phyloP scores from a whole-genome alignment of 805 yeast genomes.

The Candida ovalis region DNA sequence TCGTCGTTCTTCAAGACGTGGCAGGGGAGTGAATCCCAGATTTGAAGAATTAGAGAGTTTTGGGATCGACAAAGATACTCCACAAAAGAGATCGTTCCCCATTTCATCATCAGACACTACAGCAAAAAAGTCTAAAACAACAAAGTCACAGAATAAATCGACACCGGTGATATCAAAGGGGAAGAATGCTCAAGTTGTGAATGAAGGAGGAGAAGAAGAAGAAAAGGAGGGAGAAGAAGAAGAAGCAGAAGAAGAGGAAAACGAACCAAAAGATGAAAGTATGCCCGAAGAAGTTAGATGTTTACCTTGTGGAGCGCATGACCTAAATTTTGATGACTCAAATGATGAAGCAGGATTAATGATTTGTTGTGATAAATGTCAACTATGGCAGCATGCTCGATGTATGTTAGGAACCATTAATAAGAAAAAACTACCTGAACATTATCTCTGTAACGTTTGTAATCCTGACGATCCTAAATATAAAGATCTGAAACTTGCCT shows the following conservation, averaged over 20 bases:
- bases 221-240: slow-evolving; percentile 19
- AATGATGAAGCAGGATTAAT: slow-evolving; percentile 51
- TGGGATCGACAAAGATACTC: neutral
- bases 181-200: too few relatives aligned
- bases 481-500: slow-evolving; percentile 28
- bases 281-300: slow-evolving; percentile 52
- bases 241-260: slow-evolving; percentile 18
- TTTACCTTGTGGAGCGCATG: slow-evolving; percentile 57
- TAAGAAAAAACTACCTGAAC: slow-evolving; percentile 39
- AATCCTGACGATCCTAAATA: slow-evolving; percentile 33
- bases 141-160: slow-evolving; percentile 5
- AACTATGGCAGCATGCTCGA: slow-evolving; percentile 67
- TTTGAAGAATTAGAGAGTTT: slow-evolving; percentile 26
- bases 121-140: neutral
- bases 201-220: too few relatives aligned
- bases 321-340: slow-evolving; percentile 54
- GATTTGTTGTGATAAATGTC: slow-evolving; percentile 64
- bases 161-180: slow-evolving; percentile 3
- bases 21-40: slow-evolving; percentile 37
- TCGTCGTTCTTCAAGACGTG: slow-evolving; percentile 41
- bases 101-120: neutral
- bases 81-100: slow-evolving; percentile 3
- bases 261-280: slow-evolving; percentile 17
- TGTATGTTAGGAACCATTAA: slow-evolving; percentile 52
- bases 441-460: slow-evolving; percentile 55